Evolutionary conservation across 106 monocot genomes (phyloP).

Genomic region (Dendrobium chrysotoxum): DNA sequence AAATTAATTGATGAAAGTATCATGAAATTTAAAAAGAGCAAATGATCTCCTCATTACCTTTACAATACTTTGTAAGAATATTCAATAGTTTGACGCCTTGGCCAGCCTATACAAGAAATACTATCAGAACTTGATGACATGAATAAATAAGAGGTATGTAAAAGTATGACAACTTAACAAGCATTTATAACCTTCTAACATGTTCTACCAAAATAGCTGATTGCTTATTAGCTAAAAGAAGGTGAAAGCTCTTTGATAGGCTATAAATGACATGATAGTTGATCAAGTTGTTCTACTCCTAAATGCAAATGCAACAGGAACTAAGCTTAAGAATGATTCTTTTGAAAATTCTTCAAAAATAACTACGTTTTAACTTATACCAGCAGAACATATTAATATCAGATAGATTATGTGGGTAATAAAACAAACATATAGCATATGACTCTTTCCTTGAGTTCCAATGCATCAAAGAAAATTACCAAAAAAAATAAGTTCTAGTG

Average conservation of each 20-base stretch:
- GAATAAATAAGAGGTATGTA: neutral
- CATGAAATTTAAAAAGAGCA: neutral
- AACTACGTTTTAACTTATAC: neutral
- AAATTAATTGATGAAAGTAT: neutral
- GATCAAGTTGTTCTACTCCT: neutral
- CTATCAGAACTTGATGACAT: neutral
- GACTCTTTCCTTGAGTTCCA: no score
- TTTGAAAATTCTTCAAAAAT: neutral
- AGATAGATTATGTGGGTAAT: no score
- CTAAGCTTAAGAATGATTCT: neutral
- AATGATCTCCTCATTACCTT: conserved; percentile 42
- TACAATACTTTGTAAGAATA: conserved; percentile 85
- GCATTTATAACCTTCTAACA: neutral
- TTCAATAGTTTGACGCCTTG: conserved; percentile 79
- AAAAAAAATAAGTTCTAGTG: no score
- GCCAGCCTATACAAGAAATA: conserved; percentile 49
- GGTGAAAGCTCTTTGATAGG: neutral
- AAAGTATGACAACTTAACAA: neutral
- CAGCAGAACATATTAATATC: neutral
- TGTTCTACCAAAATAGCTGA: neutral
- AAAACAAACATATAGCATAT: no score
- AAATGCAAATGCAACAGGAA: neutral
- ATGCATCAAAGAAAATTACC: no score
- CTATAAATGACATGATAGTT: neutral
- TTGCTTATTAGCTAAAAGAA: neutral